A percentile compares a stretch with the other conserved stretches of the same genome.
phyloP scores from a whole-genome alignment of 1,284 basidiomycete genomes.

The Marasmius tenuissimus region DNA sequence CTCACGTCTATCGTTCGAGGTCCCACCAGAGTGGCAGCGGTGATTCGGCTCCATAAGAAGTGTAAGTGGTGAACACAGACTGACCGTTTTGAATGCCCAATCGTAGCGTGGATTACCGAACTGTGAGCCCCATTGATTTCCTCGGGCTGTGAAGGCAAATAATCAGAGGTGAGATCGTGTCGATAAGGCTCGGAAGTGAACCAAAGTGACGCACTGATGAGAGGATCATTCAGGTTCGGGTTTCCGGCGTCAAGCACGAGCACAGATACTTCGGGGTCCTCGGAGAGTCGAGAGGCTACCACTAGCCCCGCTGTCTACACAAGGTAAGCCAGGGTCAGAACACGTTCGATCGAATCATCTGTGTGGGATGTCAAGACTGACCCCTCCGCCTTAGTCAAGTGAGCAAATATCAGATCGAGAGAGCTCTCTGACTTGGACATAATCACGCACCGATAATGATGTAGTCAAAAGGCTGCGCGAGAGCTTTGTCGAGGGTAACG shows the following conservation, averaged over 20 bases:
- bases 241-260: constrained; percentile 34
- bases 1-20: background rate
- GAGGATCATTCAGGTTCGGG: constrained; percentile 5
- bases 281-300: constrained; percentile 44
- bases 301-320: constrained; percentile 40
- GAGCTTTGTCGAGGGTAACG: constrained; percentile 7
- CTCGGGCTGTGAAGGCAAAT: constrained; percentile 6
- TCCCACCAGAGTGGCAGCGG: background rate
- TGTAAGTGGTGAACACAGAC: background rate
- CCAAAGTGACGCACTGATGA: constrained; percentile 4
- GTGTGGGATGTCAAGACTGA: background rate
- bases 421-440: background rate
- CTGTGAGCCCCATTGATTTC: constrained; percentile 15
- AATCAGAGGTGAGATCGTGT: background rate
- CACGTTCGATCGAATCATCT: background rate
- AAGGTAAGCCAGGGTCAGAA: background rate
- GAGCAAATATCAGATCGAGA: background rate
- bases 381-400: constrained; percentile 8
- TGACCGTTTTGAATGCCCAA: constrained; percentile 23
- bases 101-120: constrained; percentile 22
- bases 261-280: constrained; percentile 36
- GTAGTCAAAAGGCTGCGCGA: constrained; percentile 7
- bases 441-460: constrained; percentile 4
- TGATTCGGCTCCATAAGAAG: too few relatives aligned
- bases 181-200: background rate